These are phyloP conservation scores for Oryza officinalis DNA, from an alignment of 176 grass and related monocot species.

Conservation along the genomic window DNA sequence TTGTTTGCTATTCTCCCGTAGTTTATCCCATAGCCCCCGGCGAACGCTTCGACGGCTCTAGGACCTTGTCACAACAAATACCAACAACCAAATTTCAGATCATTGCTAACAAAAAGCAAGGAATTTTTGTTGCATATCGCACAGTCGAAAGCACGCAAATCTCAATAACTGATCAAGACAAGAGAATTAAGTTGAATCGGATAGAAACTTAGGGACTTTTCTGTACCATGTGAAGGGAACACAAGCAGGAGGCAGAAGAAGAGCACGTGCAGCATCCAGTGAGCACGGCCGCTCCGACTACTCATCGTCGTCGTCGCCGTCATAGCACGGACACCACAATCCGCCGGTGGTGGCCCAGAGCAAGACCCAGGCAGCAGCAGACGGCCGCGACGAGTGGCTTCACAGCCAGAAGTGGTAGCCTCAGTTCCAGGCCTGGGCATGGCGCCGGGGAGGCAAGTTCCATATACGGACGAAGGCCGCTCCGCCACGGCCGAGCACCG, in stretches of 20 bases:
- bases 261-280: conserved; percentile 23
- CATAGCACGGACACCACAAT: not conserved
- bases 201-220: not conserved
- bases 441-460: conserved; percentile 36
- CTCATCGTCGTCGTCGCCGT: not conserved
- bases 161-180: not conserved
- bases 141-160: not conserved
- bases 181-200: not conserved
- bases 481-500: conserved; percentile 23
- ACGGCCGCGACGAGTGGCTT: not conserved
- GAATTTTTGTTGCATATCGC: not conserved
- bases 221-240: conserved; percentile 49
- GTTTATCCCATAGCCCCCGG: conserved; percentile 84
- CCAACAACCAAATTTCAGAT: conserved; percentile 6
- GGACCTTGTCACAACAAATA: conserved; percentile 53
- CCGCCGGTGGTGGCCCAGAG: not conserved
- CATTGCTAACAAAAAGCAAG: not conserved
- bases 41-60: conserved; percentile 50
- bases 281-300: not conserved
- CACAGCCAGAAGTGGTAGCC: not conserved
- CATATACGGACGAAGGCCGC: conserved; percentile 40
- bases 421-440: not conserved
- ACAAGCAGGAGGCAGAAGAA: conserved; percentile 58
- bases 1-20: conserved; percentile 93
- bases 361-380: conserved; percentile 14